Conservation (phyloP, 805 yeast species). For the Cyberlindnera xylosilytica region DNA sequence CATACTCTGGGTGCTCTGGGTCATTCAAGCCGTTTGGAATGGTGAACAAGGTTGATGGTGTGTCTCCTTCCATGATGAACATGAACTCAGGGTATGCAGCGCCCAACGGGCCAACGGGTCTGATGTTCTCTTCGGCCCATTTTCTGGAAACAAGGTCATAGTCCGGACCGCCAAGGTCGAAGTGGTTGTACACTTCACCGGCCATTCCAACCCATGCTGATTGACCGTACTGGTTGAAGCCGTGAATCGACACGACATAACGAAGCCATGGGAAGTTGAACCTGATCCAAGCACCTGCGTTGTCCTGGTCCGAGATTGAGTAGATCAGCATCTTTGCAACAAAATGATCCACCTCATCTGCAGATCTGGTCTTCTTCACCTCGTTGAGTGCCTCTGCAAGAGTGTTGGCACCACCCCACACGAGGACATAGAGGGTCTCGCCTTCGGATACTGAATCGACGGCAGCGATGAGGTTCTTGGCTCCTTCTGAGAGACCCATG, state of each 20-base stretch:
- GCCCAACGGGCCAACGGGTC: constrained; percentile 28
- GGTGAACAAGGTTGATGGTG: constrained; percentile 28
- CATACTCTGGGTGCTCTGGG: constrained; percentile 30
- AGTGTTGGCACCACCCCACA: constrained; percentile 33
- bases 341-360: constrained; percentile 15
- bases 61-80: constrained; percentile 32
- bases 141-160: constrained; percentile 21
- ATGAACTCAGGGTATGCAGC: constrained; percentile 23
- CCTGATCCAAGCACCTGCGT: constrained; percentile 34
- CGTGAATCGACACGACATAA: constrained; percentile 29
- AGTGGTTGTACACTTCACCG: constrained; percentile 24
- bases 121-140: constrained; percentile 27
- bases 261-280: constrained; percentile 24
- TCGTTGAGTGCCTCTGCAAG: constrained; percentile 31
- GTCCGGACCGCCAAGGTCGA: constrained; percentile 30
- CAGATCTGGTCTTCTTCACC: constrained; percentile 18
- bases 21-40: constrained; percentile 30
- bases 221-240: constrained; percentile 28
- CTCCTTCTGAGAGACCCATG: constrained; percentile 25
- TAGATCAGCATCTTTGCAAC: constrained; percentile 24
- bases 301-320: constrained; percentile 33
- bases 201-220: constrained; percentile 33
- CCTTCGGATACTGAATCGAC: constrained; percentile 19
- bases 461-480: constrained; percentile 23
- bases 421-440: constrained; percentile 25